Evolutionary conservation across 129 eudicot genomes (phyloP), one percentile per base, ranked within the genome.

Genomic region (Lonicera japonica): DNA sequence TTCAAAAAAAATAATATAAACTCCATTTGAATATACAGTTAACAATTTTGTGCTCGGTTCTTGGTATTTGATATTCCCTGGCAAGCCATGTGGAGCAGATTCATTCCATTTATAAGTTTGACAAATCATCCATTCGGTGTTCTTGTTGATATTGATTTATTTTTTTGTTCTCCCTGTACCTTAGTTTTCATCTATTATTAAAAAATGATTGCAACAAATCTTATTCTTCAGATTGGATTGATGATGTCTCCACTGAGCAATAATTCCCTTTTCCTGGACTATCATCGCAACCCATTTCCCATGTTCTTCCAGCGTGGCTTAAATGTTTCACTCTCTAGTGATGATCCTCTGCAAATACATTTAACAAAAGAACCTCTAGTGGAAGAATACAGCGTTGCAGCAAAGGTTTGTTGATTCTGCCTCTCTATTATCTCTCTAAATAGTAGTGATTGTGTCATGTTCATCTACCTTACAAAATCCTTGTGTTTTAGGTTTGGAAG

Each of bases 351-450:
- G 73, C 96, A 88, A 88, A 92, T 92, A 60, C 99, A 92, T 77
- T 59, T 92, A 67, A 92, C 99, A 29, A 92, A 85, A 77, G 99
- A 92, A 75, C 83, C 99, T 8, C 84, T 92, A 25, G 96, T 92
- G 23, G 99, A 92, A 79, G 99, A 92, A 79, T 92, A 92, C 24
- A 87, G 99, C 70, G 95, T 92, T 53, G 99, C 99, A 52, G 99
- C 99, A 34, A 85, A 92, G 96, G 99, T 88, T 54, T 51, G 72
- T 59, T 54, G 52, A 0, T 21, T 20, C 46, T 18, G 43, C 60
- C 13, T n/a, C n/a, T n/a, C 15, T 14, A 5, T 19, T 11, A 24
- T 43, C 21, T 38, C 29, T 59, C 39, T 16, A 21, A 5, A 46
- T 10, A 36, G 53, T 64, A 21, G 9, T 45, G 38, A 3, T 68